A percentile compares a stretch with the other conserved stretches of the same genome.
phyloP scores from a whole-genome alignment of 805 yeast genomes.

The Jamesozyma piceae region DNA sequence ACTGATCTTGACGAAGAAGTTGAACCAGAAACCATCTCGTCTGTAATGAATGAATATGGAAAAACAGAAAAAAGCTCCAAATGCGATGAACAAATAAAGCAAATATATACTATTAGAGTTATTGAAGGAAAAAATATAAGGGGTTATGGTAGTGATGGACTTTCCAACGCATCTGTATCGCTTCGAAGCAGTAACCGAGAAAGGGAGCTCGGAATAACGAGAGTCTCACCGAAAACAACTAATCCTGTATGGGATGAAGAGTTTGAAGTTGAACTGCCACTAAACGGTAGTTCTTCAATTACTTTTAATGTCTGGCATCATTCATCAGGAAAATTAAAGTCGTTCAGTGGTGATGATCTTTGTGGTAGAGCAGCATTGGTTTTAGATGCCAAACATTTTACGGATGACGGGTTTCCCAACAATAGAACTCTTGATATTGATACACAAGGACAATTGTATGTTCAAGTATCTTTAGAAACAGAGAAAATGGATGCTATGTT shows the following conservation, averaged over 20 bases:
- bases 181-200: conserved; percentile 47
- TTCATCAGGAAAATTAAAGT: conserved; percentile 25
- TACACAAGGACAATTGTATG: conserved; percentile 55
- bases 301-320: conserved; percentile 68
- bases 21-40: conserved; percentile 49
- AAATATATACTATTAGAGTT: conserved; percentile 54
- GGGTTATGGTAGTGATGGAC: conserved; percentile 38
- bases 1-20: conserved; percentile 45
- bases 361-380: conserved; percentile 56
- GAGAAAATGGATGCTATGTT: conserved; percentile 76
- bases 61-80: conserved; percentile 7
- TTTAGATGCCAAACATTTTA: conserved; percentile 53
- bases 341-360: conserved; percentile 44
- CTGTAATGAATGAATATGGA: conserved; percentile 17
- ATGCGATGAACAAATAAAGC: conserved; percentile 28
- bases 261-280: conserved; percentile 45
- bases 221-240: conserved; percentile 47
- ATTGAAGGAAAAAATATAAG: conserved; percentile 54
- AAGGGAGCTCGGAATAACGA: conserved; percentile 57
- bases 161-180: conserved; percentile 51
- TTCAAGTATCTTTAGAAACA: conserved; percentile 67
- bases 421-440: conserved; percentile 52
- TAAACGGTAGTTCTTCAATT: conserved; percentile 37
- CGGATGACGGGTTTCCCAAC: conserved; percentile 60
- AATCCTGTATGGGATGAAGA: conserved; percentile 86